phyloP scores from a whole-genome alignment of 2,329 filamentous ascomycete species.

The Chrysosporium keratinophilum region DNA sequence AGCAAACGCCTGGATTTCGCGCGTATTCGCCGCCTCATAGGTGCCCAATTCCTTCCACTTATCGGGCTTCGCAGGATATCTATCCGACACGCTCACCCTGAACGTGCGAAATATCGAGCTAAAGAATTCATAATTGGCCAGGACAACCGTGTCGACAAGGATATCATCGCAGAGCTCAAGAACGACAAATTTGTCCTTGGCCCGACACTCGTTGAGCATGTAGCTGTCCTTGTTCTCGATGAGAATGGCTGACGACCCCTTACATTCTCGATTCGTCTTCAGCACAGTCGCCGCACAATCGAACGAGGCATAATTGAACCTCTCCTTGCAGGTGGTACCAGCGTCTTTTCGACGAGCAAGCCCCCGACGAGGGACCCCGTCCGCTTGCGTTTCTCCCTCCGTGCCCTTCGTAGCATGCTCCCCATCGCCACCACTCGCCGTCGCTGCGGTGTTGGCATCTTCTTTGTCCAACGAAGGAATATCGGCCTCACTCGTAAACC shows the following conservation, averaged over 20 bases:
- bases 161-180: slow-evolving; percentile 82
- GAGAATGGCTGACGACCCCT: slow-evolving; percentile 77
- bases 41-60: slow-evolving; percentile 83
- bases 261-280: slow-evolving; percentile 77
- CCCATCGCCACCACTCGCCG: slow-evolving; percentile 26
- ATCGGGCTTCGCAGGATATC: slow-evolving; percentile 83
- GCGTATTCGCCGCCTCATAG: slow-evolving; percentile 83
- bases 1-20: slow-evolving; percentile 87
- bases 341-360: slow-evolving; percentile 75
- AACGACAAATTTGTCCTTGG: slow-evolving; percentile 83
- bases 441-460: slow-evolving; percentile 18
- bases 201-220: slow-evolving; percentile 86
- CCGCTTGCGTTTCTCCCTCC: slow-evolving; percentile 14
- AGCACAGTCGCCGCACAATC: slow-evolving; percentile 89
- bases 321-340: slow-evolving; percentile 92
- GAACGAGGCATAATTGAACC: slow-evolving; percentile 95
- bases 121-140: slow-evolving; percentile 98
- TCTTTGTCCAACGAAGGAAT: slow-evolving; percentile 21
- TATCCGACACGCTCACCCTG: slow-evolving; percentile 81
- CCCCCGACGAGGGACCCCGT: slow-evolving; percentile 28
- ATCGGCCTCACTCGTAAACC: slow-evolving; percentile 45
- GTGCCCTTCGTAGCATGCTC: slow-evolving; percentile 9
- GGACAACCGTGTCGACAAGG: slow-evolving; percentile 86
- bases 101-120: slow-evolving; percentile 92
- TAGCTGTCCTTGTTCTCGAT: slow-evolving; percentile 98